These are phyloP conservation scores for Protomyces pachydermus DNA, from an alignment of 1,139 yeast species.

Conservation along the genomic window DNA sequence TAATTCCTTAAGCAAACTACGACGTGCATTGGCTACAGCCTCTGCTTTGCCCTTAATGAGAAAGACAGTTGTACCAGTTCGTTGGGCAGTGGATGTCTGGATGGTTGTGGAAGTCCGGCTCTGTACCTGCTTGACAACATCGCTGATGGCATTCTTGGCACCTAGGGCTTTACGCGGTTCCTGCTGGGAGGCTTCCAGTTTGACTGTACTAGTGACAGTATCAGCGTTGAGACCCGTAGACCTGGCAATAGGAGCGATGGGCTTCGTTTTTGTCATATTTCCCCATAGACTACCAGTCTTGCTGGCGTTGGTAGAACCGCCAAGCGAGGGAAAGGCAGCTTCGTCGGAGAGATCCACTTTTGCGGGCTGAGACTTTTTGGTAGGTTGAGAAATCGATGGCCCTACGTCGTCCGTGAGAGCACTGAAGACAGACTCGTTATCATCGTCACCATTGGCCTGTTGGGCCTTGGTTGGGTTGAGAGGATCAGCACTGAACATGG, in stretches of 20 bases:
- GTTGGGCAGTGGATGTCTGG: slow-evolving; percentile 77
- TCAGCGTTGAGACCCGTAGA: slow-evolving; percentile 3
- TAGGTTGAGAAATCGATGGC: neutral
- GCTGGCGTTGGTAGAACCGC: neutral
- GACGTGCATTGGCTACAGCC: slow-evolving; percentile 65
- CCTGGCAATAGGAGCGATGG: neutral
- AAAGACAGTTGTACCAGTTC: slow-evolving; percentile 76
- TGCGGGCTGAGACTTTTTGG: neutral
- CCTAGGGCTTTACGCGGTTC: slow-evolving; percentile 18
- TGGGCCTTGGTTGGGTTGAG: neutral
- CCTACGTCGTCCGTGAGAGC: neutral
- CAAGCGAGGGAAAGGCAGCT: slow-evolving; percentile 19
- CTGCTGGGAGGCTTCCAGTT: slow-evolving; percentile 27
- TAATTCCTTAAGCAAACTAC: slow-evolving; percentile 69
- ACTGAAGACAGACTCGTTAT: neutral
- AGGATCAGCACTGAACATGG: neutral
- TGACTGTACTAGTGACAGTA: slow-evolving; percentile 17
- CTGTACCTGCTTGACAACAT: slow-evolving; percentile 22
- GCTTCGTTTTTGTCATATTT: neutral
- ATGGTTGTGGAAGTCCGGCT: slow-evolving; percentile 39
- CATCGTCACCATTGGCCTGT: neutral
- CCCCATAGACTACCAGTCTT: slow-evolving; percentile 19
- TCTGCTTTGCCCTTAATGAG: slow-evolving; percentile 72
- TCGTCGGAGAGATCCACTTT: slow-evolving; percentile 14
- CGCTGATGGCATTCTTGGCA: slow-evolving; percentile 19